Conservation (phyloP, 257 asterid genomes). For the Echium plantagineum region DNA sequence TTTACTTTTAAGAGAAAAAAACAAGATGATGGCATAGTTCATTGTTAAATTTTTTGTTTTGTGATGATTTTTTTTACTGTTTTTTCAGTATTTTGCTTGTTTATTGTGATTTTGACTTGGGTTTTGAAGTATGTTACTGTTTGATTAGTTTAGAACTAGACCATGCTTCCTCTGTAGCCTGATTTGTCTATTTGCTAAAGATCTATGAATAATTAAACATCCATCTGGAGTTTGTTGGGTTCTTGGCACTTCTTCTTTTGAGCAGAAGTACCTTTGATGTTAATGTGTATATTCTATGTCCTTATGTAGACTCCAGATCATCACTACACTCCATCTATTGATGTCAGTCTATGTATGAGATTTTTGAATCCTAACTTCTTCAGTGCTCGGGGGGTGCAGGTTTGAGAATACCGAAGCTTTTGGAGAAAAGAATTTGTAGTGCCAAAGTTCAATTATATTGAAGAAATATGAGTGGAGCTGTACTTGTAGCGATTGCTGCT, state of each 20-base stretch:
- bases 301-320: too few relatives aligned
- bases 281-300: too few relatives aligned
- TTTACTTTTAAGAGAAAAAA: too few relatives aligned
- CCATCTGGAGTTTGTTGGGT: background rate
- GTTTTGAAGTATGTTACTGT: background rate
- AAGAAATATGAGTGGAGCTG: conserved; percentile 65
- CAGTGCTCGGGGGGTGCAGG: background rate
- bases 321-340: background rate
- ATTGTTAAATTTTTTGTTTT: too few relatives aligned
- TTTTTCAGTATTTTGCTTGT: background rate
- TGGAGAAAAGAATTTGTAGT: background rate
- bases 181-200: too few relatives aligned
- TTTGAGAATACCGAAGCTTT: background rate
- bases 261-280: too few relatives aligned
- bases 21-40: too few relatives aligned
- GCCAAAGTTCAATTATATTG: background rate
- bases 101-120: background rate
- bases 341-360: background rate
- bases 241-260: too few relatives aligned
- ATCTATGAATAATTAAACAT: too few relatives aligned
- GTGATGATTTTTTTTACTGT: background rate
- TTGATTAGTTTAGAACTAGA: background rate
- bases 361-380: background rate
- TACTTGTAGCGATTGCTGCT: conserved; percentile 72
- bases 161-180: too few relatives aligned